These are phyloP conservation scores for Brassica rapa DNA, from an alignment of 345 rosid genomes.

Conservation along the genomic window DNA sequence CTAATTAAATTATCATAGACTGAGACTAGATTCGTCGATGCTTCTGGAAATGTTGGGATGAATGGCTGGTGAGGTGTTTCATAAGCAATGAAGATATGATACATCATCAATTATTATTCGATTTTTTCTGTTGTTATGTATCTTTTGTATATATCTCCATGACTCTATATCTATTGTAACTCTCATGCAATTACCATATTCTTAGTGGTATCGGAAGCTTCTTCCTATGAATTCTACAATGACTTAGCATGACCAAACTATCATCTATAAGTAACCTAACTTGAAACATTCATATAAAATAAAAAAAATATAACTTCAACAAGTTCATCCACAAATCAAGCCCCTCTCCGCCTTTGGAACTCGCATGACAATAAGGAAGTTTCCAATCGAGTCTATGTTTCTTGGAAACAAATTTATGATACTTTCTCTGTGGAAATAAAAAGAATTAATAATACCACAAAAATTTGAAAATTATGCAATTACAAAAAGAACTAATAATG, in stretches of 20 bases:
- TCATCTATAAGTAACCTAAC: background rate
- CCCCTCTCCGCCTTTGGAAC: background rate
- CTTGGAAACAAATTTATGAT: background rate
- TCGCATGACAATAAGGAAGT: background rate
- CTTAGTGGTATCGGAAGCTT: background rate
- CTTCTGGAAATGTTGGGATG: background rate
- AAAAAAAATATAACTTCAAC: background rate
- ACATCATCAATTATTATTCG: background rate
- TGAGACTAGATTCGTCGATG: background rate
- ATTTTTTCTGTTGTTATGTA: background rate
- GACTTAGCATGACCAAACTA: background rate
- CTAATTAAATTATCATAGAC: slow-evolving; percentile 1
- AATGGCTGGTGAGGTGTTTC: background rate
- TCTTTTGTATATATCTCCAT: background rate
- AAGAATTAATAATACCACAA: too few relatives aligned
- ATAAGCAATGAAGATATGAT: background rate
- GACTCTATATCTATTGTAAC: background rate
- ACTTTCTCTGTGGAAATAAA: too few relatives aligned
- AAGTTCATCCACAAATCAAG: background rate
- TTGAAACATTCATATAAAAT: background rate
- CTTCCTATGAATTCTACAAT: background rate
- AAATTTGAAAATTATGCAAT: too few relatives aligned
- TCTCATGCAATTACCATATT: background rate
- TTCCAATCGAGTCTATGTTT: background rate
- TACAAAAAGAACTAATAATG: too few relatives aligned